Evolutionary conservation across 257 asterid genomes (phyloP).

Genomic region (Penstemon barbatus): DNA sequence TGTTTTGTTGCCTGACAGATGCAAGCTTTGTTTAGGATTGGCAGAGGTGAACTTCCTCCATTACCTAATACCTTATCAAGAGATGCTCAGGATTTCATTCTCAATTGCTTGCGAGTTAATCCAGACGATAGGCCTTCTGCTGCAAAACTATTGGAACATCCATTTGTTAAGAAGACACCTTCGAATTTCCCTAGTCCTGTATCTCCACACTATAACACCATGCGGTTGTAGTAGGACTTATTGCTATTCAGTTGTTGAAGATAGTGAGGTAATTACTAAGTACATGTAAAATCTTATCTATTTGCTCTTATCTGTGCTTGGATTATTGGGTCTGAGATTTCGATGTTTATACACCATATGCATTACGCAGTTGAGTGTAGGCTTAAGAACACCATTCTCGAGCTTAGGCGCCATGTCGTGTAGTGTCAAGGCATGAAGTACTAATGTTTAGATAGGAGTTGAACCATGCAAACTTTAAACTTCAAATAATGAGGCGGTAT

Average conservation of each 20-base stretch:
- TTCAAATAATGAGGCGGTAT: neutral
- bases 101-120: constrained; percentile 56
- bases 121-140: constrained; percentile 61
- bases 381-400: too few relatives aligned
- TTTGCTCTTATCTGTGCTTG: neutral
- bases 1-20: constrained; percentile 38
- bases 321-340: neutral
- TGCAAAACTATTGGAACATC: constrained; percentile 57
- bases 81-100: constrained; percentile 62
- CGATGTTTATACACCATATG: neutral
- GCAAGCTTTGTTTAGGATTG: constrained; percentile 66
- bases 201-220: constrained; percentile 43
- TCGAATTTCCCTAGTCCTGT: constrained; percentile 41
- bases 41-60: constrained; percentile 62
- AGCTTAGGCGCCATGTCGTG: too few relatives aligned
- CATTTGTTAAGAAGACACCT: constrained; percentile 50
- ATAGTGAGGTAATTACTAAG: constrained; percentile 29
- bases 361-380: too few relatives aligned
- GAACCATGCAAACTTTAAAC: neutral
- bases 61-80: constrained; percentile 54
- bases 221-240: constrained; percentile 20
- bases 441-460: too few relatives aligned
- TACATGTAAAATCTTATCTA: constrained; percentile 4
- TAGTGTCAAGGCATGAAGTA: too few relatives aligned
- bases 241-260: constrained; percentile 27